Conservation (phyloP, 2,329 filamentous ascomycete species). For the Aspergillus glaucus region DNA sequence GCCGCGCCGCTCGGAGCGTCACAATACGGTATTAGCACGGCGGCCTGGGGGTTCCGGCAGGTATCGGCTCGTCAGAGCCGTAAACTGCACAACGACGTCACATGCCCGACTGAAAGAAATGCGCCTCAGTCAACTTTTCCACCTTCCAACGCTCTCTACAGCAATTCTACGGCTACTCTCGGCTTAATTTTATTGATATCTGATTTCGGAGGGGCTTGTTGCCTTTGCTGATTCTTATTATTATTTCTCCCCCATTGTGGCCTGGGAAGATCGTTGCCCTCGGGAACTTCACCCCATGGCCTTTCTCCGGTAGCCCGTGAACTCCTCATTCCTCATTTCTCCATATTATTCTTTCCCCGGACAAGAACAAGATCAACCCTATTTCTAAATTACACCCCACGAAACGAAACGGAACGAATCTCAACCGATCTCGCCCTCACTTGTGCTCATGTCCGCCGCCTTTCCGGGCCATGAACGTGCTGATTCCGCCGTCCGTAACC, state of each 20-base stretch:
- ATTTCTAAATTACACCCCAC: not conserved
- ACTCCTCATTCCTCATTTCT: slow-evolving; percentile 11
- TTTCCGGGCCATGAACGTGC: slow-evolving; percentile 24
- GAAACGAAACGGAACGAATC: slow-evolving; percentile 2
- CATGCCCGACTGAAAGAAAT: slow-evolving; percentile 4
- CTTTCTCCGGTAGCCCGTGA: slow-evolving; percentile 25
- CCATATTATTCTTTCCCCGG: slow-evolving; percentile 4
- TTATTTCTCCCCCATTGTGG: not conserved
- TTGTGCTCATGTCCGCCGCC: slow-evolving; percentile 20
- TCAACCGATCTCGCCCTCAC: not conserved
- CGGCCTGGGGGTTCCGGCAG: slow-evolving; percentile 10
- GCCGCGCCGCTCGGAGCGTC: slow-evolving; percentile 16
- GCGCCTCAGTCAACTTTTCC: not conserved
- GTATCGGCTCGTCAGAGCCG: slow-evolving; percentile 30
- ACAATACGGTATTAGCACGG: slow-evolving; percentile 12
- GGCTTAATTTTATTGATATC: not conserved
- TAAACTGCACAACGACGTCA: slow-evolving; percentile 18
- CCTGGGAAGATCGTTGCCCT: not conserved
- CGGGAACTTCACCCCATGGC: slow-evolving; percentile 13
- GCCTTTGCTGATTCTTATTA: not conserved
- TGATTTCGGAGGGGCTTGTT: not conserved
- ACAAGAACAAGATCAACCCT: not conserved
- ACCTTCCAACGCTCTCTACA: not conserved
- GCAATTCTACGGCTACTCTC: not conserved
- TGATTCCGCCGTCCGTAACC: slow-evolving; percentile 9